These are phyloP conservation scores for Yamadazyma phyllophila DNA, from an alignment of 805 yeast genomes.

Conservation along the genomic window DNA sequence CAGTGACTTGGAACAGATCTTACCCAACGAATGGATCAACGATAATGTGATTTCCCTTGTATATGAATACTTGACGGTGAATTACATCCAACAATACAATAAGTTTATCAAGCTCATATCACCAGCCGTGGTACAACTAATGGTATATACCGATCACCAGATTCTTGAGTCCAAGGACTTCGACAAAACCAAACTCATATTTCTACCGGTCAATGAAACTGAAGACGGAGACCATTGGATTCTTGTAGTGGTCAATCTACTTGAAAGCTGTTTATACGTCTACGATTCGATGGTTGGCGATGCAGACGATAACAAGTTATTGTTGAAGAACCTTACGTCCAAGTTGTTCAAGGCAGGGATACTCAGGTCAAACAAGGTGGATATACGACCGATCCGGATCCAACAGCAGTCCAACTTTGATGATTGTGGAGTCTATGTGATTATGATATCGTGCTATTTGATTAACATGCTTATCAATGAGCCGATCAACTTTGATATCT, in stretches of 20 bases:
- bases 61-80: conserved; percentile 46
- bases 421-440: conserved; percentile 57
- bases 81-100: conserved; percentile 19
- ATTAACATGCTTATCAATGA: conserved; percentile 24
- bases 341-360: conserved; percentile 24
- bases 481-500: conserved; percentile 39
- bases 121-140: conserved; percentile 66
- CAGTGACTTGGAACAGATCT: conserved; percentile 56
- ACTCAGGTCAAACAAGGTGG: conserved; percentile 11
- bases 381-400: conserved; percentile 26
- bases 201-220: conserved; percentile 67
- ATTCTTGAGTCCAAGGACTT: conserved; percentile 23
- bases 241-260: conserved; percentile 49
- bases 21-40: conserved; percentile 70
- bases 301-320: conserved; percentile 21
- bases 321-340: conserved; percentile 22
- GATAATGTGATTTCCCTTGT: conserved; percentile 66
- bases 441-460: conserved; percentile 39
- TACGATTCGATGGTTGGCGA: conserved; percentile 57
- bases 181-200: conserved; percentile 44
- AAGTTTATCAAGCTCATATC: conserved; percentile 29
- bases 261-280: conserved; percentile 48
- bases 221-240: conserved; percentile 75
- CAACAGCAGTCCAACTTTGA: conserved; percentile 66
- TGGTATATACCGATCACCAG: conserved; percentile 45